Base-by-base conservation (phyloP, 2,329 filamentous ascomycete genomes). In the Sphaerulina vaccinii region DNA sequence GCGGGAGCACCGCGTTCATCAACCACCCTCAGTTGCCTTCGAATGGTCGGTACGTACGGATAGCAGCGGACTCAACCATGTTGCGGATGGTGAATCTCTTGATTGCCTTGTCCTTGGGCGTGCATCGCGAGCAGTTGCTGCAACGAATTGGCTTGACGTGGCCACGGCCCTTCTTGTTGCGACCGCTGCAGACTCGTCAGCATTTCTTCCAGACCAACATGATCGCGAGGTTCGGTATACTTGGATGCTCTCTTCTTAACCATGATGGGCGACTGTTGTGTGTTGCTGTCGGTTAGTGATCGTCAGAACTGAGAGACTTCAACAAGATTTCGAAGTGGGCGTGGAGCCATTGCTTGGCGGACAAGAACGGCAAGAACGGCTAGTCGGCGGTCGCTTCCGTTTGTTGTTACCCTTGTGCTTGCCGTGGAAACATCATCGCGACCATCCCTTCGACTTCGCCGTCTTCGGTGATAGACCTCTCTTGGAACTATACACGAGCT, bases 1-100 rank as follows among this genome's bases (percentile, higher is more conserved):
- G 45, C 45, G 45, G 45, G 45, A 48, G 45, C 45, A 48, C 45
- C 45, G 45, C 24, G 45, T 40, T 48, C 45, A 39, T 48, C 45
- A 48, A 39, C 36, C 45, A 48, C n/a, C n/a, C n/a, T n/a, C n/a
- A n/a, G n/a, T n/a, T n/a, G n/a, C n/a, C n/a, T n/a, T 39, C 39
- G 23, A 48, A 48, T 48, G 45, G 36, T 40, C 40, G 45, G 45
- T 48, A 89, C 91, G 72, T 91, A 97, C 95, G 93, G 77, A 99
- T 97, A 73, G 93, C 93, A 73, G 95, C 93, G 72, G 91, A 96
- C 82, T 99, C 93, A 68, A 99, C 93, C 93, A 99, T 99, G 88
- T 99, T 97, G 78, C 93, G 88, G 84, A 99, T 88, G 81, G 93
- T 99, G 85, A 99, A 99, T 81, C 93, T 86, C 90, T 99, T 99